These are phyloP conservation scores for Austroboletus eburneus DNA, from an alignment of 768 basidiomycete genomes.

Conservation along the genomic window DNA sequence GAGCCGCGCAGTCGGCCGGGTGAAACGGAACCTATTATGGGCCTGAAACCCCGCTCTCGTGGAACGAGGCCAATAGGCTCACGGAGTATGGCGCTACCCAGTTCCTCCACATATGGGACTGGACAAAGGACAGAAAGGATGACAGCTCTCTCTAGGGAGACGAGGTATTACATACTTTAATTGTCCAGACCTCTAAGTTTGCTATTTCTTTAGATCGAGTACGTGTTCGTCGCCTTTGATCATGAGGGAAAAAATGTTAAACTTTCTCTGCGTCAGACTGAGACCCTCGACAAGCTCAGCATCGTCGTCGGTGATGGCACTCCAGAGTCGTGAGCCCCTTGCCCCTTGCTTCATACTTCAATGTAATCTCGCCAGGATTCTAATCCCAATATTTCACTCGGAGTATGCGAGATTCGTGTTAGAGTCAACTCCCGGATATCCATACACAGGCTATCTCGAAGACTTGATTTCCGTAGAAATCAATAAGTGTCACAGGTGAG, in stretches of 20 bases:
- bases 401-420: slow-evolving; percentile 99
- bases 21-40: no score
- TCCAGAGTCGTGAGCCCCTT: slow-evolving; percentile 51
- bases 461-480: slow-evolving; percentile 90
- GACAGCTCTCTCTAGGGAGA: slow-evolving; percentile 97
- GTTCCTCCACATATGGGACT: slow-evolving; percentile 91
- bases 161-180: slow-evolving; percentile 67
- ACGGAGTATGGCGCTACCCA: slow-evolving; percentile 90
- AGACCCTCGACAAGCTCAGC: slow-evolving; percentile 80
- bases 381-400: slow-evolving; percentile 90
- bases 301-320: slow-evolving; percentile 54
- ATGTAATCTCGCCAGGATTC: slow-evolving; percentile 40
- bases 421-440: slow-evolving; percentile 94
- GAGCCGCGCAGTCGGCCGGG: no score
- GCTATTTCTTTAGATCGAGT: slow-evolving; percentile 67
- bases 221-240: slow-evolving; percentile 90
- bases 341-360: neutral
- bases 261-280: slow-evolving; percentile 88
- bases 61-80: slow-evolving; percentile 86
- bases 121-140: slow-evolving; percentile 83
- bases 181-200: slow-evolving; percentile 6
- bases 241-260: slow-evolving; percentile 73
- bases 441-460: slow-evolving; percentile 83
- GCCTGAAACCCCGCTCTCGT: slow-evolving; percentile 90
- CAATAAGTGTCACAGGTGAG: slow-evolving; percentile 90